Evolutionary conservation across 106 monocot genomes (phyloP).

Genomic region (Vanilla planifolia): DNA sequence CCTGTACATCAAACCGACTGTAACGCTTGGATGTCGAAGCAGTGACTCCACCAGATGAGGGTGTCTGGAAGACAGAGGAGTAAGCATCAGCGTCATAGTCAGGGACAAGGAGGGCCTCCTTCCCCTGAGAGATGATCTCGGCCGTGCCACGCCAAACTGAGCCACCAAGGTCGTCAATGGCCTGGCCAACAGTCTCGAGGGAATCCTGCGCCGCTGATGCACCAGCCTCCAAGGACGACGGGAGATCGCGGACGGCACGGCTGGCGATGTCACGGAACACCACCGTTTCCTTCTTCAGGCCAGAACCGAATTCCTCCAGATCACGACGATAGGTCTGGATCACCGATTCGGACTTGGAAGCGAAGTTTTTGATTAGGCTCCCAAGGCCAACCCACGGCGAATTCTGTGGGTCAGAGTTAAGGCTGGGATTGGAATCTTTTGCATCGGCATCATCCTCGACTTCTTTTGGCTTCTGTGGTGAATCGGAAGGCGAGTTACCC

Average conservation of each 20-base stretch:
- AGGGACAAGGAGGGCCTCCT: slow-evolving; percentile 33
- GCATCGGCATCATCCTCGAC: not conserved
- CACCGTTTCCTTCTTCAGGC: slow-evolving; percentile 70
- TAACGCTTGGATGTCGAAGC: slow-evolving; percentile 27
- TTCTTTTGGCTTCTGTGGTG: not conserved
- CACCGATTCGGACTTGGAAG: slow-evolving; percentile 67
- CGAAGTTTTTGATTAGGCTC: slow-evolving; percentile 70
- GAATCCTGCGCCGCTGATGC: slow-evolving; percentile 73
- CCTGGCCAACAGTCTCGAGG: slow-evolving; percentile 81
- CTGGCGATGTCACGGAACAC: slow-evolving; percentile 66
- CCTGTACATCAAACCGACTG: slow-evolving; percentile 61
- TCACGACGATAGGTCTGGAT: slow-evolving; percentile 84
- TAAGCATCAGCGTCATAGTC: slow-evolving; percentile 10
- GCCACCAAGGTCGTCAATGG: slow-evolving; percentile 57
- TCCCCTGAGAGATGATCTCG: slow-evolving; percentile 45
- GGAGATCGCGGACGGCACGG: slow-evolving; percentile 48
- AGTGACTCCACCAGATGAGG: not conserved
- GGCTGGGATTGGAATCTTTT: not conserved
- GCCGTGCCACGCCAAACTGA: slow-evolving; percentile 29
- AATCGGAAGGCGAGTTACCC: not conserved
- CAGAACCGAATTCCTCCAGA: slow-evolving; percentile 82
- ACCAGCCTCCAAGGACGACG: slow-evolving; percentile 58
- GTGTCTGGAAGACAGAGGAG: not conserved
- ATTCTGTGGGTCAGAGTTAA: not conserved
- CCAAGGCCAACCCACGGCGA: slow-evolving; percentile 22